Conservation (phyloP, 2,329 filamentous ascomycete genomes). For the Lecanicillium sp. region DNA sequence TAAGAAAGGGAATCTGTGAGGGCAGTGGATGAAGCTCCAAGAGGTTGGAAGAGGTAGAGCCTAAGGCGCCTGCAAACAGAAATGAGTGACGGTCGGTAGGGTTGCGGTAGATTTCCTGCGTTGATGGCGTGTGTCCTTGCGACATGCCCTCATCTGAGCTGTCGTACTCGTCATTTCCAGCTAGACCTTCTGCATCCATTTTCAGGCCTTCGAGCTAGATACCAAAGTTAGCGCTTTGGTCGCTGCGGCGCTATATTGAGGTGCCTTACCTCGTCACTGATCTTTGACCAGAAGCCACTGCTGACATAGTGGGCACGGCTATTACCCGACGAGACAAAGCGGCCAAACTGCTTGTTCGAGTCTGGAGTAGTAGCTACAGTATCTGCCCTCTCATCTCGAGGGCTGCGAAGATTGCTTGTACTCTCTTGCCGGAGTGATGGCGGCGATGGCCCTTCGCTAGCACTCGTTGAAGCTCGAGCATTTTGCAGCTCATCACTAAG, state of each 20-base stretch:
- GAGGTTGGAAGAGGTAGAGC: constrained; percentile 17
- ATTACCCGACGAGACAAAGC: constrained; percentile 29
- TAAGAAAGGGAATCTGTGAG: constrained; percentile 45
- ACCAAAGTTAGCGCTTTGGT: background rate
- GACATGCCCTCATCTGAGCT: constrained; percentile 29
- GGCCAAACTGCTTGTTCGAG: constrained; percentile 35
- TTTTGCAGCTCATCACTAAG: constrained; percentile 36
- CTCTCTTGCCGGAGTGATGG: constrained; percentile 16
- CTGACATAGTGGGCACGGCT: constrained; percentile 38
- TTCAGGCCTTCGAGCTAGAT: constrained; percentile 35
- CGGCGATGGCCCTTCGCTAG: constrained; percentile 13
- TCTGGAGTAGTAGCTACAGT: constrained; percentile 3
- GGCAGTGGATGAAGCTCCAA: constrained; percentile 40
- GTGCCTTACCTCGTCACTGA: constrained; percentile 48
- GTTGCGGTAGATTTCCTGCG: constrained; percentile 30
- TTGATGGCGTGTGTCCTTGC: constrained; percentile 19
- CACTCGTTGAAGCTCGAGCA: constrained; percentile 23
- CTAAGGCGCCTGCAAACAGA: constrained; percentile 38
- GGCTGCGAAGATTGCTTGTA: too few relatives aligned
- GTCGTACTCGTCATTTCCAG: constrained; percentile 24
- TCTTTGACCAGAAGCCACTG: constrained; percentile 45
- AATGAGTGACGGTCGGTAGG: constrained; percentile 41
- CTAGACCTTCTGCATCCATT: constrained; percentile 26
- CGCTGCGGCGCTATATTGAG: too few relatives aligned
- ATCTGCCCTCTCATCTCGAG: too few relatives aligned